phyloP scores from a whole-genome alignment of 257 asterid genomes.

The Ajuga chamaepitys region DNA sequence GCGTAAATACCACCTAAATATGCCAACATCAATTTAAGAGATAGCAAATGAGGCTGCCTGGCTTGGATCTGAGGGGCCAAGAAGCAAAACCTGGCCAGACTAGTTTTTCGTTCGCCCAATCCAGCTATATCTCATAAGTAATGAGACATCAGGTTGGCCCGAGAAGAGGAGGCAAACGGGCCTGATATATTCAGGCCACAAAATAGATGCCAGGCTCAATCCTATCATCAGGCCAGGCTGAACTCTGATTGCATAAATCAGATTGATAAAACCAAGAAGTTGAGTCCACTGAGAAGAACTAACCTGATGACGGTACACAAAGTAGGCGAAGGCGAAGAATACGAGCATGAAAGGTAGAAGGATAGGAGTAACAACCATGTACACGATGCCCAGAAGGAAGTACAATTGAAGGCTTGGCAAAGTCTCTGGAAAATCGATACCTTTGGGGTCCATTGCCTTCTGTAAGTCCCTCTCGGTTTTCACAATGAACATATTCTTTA shows the following conservation, averaged over 20 bases:
- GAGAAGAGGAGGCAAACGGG: too few species aligned
- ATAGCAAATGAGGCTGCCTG: too few species aligned
- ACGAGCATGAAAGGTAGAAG: conserved; percentile 85
- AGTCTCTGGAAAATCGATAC: conserved; percentile 78
- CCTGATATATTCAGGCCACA: too few species aligned
- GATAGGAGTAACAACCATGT: conserved; percentile 82
- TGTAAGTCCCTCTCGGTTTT: conserved; percentile 80
- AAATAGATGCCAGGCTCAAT: too few species aligned
- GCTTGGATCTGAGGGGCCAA: too few species aligned
- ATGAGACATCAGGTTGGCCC: too few species aligned
- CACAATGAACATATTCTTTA: conserved; percentile 69
- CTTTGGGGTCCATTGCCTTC: conserved; percentile 73
- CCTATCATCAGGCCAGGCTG: background rate
- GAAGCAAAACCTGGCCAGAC: too few species aligned
- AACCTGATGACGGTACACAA: conserved; percentile 98
- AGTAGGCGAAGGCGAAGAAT: conserved; percentile 85
- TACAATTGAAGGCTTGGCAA: conserved; percentile 80
- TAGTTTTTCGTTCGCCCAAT: too few species aligned
- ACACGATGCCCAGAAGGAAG: conserved; percentile 80
- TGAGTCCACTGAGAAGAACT: conserved; percentile 5
- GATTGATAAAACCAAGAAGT: background rate
- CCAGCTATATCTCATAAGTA: too few species aligned
- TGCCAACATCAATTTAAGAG: background rate
- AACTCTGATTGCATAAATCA: background rate
- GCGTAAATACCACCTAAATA: background rate